Base-by-base conservation (phyloP, 305 asterid species). In the Fraxinus floribunda region DNA sequence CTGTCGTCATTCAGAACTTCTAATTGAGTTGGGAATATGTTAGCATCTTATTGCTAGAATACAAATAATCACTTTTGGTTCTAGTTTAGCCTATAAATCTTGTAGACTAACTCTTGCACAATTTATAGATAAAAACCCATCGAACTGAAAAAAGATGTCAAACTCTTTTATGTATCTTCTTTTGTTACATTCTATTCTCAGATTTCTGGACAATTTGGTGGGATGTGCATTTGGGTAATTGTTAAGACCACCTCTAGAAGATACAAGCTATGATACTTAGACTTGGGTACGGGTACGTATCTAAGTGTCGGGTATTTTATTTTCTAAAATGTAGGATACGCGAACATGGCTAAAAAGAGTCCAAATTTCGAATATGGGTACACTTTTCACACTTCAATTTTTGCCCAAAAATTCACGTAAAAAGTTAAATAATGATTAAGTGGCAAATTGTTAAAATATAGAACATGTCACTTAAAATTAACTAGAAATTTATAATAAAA, bases 21-120 rank as follows among this genome's bases (percentile, higher is more conserved):
- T 68, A 13, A 7, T 49, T 34, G 62, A 78, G 74, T 82, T 82
- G 41, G 76, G 72, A 52, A 62, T 13, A 57, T 55, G 52, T 36
- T 9, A 82, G 30, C 79, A 24, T 79, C 55, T 60, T 82, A 36
- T n/a, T 74, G 35, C 6, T 62, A 66, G 78, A 20, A 57, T 74
- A 80, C 60, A 24, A 38, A 34, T 77, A 32, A 29, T 76, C 55
- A 26, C 36, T 9, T 20, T 66, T 26, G 36, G 74, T 66, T 66
- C 62, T 75, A 81, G 83, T 64, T 79, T 52, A 70, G 64, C 76
- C 76, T 75, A 74, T 77, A 44, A 26, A 38, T 79, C 62, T 34
- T 72, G 30, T 46, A 77, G 18, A 30, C 62, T 39, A 68, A 66
- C 77, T 52, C 60, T 66, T 60, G 66, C 22, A 46, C 26, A 46